Conservation (phyloP, 352 stramenopile species). For the Phytopythium delawarense region DNA sequence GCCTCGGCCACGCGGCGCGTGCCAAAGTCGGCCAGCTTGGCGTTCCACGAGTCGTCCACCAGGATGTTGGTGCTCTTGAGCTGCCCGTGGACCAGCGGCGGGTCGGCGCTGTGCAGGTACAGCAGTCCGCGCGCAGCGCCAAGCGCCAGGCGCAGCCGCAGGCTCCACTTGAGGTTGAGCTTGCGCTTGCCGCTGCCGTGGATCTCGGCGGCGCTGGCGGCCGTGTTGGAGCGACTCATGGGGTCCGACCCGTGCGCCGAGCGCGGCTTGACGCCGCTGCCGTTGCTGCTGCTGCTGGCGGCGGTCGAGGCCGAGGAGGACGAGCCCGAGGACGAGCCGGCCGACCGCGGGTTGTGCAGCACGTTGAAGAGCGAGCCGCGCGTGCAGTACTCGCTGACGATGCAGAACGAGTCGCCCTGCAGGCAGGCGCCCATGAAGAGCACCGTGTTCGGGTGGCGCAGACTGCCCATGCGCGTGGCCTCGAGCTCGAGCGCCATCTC, state of each 20-base stretch:
- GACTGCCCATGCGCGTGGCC: conserved; percentile 79
- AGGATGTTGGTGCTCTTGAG: conserved; percentile 89
- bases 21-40: conserved; percentile 85
- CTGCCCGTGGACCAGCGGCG: conserved; percentile 79
- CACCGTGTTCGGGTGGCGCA: conserved; percentile 98
- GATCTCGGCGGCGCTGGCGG: conserved; percentile 11
- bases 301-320: neutral
- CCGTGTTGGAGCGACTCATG: conserved; percentile 3
- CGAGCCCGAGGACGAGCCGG: conserved; percentile 5
- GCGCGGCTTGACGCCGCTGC: neutral
- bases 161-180: conserved; percentile 72
- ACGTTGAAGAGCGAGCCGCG: conserved; percentile 95
- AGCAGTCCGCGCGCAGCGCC: conserved; percentile 73
- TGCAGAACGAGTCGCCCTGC: conserved; percentile 93
- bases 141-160: conserved; percentile 75
- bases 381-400: conserved; percentile 95
- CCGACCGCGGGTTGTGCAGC: conserved; percentile 60
- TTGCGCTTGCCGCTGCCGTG: conserved; percentile 39
- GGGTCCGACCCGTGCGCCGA: neutral
- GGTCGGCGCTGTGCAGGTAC: conserved; percentile 82
- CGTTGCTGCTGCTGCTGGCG: neutral
- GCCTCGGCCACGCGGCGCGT: conserved; percentile 75
- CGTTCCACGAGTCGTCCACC: conserved; percentile 87
- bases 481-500: conserved; percentile 83
- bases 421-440: conserved; percentile 98